phyloP scores from a whole-genome alignment of 768 basidiomycete genomes.

The Leucocoprinus sp. region DNA sequence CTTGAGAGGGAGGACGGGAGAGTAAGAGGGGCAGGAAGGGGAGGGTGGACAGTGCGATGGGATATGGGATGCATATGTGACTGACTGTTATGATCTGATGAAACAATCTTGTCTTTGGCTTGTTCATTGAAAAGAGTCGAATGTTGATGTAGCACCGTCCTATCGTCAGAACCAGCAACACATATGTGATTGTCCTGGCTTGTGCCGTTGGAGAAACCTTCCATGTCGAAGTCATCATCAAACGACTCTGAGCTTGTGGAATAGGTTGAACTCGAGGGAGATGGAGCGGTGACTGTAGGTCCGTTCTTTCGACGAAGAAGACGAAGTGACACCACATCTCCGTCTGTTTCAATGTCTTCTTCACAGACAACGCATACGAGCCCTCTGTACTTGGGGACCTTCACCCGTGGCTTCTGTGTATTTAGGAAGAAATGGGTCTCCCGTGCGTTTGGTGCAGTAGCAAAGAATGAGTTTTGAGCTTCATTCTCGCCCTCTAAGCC shows the following conservation, averaged over 20 bases:
- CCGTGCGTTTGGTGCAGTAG: slow-evolving; percentile 21
- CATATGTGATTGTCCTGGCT: slow-evolving; percentile 1
- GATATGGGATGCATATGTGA: slow-evolving; percentile 52
- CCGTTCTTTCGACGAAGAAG: slow-evolving; percentile 24
- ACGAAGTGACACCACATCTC: slow-evolving; percentile 26
- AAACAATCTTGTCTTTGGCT: slow-evolving; percentile 9
- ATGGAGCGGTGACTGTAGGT: slow-evolving; percentile 10
- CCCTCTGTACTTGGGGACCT: slow-evolving; percentile 50
- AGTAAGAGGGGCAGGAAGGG: slow-evolving; percentile 10
- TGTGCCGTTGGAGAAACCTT: slow-evolving; percentile 15
- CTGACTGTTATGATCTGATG: slow-evolving; percentile 23
- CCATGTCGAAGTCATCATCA: slow-evolving; percentile 19
- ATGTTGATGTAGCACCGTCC: slow-evolving; percentile 7
- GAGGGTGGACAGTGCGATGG: slow-evolving; percentile 19
- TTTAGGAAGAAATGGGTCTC: slow-evolving; percentile 6
- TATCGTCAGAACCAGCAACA: slow-evolving; percentile 10
- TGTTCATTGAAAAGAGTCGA: slow-evolving; percentile 18
- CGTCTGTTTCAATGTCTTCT: slow-evolving; percentile 45
- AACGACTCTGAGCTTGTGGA: slow-evolving; percentile 18
- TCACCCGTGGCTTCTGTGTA: slow-evolving; percentile 12
- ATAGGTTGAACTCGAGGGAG: slow-evolving; percentile 12
- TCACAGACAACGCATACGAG: slow-evolving; percentile 79
- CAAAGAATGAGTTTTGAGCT: slow-evolving; percentile 78
- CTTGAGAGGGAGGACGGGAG: slow-evolving; percentile 6
- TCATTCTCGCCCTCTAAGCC: slow-evolving; percentile 77